phyloP scores from a whole-genome alignment of 1,139 yeast genomes.

The Pichia sp. region DNA sequence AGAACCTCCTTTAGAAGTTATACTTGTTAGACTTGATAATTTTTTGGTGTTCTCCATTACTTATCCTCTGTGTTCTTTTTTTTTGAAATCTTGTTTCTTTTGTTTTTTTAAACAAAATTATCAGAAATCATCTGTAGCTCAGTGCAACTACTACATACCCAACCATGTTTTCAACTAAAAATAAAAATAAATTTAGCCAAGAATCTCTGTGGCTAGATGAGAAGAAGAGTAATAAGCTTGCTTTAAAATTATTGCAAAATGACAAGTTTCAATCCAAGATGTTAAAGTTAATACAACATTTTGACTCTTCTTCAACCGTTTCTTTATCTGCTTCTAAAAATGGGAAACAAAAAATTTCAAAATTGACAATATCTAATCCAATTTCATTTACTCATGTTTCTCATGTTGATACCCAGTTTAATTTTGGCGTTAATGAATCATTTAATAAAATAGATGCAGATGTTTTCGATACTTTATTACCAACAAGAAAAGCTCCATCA shows the following conservation, averaged over 20 bases:
- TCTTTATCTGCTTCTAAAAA: too few relatives aligned
- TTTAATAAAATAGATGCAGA: conserved; percentile 10
- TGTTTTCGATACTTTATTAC: conserved; percentile 1
- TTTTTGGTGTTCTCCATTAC: too few relatives aligned
- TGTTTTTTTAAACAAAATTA: too few relatives aligned
- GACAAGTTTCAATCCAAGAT: conserved; percentile 7
- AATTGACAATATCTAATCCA: conserved; percentile 22
- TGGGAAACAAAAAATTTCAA: neutral
- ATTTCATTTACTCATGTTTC: conserved; percentile 29
- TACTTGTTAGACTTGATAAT: too few relatives aligned
- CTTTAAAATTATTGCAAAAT: neutral
- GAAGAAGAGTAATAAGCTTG: neutral
- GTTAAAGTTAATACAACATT: conserved; percentile 4
- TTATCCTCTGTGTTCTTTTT: too few relatives aligned
- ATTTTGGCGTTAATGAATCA: conserved; percentile 26
- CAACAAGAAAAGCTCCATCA: neutral
- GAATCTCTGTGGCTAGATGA: conserved; percentile 15
- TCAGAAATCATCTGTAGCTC: too few relatives aligned
- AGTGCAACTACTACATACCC: too few relatives aligned
- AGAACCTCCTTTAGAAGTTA: too few relatives aligned
- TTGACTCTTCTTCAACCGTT: too few relatives aligned
- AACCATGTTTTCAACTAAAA: neutral
- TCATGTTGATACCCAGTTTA: conserved; percentile 25
- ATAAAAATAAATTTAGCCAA: neutral
- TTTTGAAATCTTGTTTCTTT: too few relatives aligned